Evolutionary conservation across 2,329 filamentous ascomycete genomes (phyloP), one percentile per base, ranked within the genome.

Genomic region (Ceratocystis cacaofunesta): DNA sequence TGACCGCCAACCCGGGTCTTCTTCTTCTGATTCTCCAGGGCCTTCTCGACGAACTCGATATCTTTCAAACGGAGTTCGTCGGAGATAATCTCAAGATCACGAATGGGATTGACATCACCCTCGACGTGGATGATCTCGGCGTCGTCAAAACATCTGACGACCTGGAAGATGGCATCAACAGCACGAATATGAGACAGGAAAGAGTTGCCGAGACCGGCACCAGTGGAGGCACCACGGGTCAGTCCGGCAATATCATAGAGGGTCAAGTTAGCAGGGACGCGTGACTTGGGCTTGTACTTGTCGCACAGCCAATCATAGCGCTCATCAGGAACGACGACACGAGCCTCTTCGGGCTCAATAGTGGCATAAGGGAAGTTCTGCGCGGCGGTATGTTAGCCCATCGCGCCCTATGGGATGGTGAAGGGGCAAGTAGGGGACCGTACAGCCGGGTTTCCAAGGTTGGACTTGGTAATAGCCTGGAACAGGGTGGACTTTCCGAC

Each of bases 41-140:
- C 89, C 83, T 99, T 99, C 79, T 96, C 92, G 68, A 89, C 86
- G 75, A 97, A 99, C 80, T 99, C 95, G 70, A 96, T 96, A 78
- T 99, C 94, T 81, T 99, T 99, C 76, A 96, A 86, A 69, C 92
- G 86, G 73, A 99, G 80, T 79, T 99, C 94, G 74, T 97, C 92
- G 75, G 87, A 90, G 78, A 99, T 97, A 76, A 99, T 99, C 73
- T 90, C 89, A 71, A 99, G 78, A 81, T 99, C 94, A 74, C 94
- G 87, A 68, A 89, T 84, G 43, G 94, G 95, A 78, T 99, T 89
- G 72, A 99, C 95, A 72, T 99, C 94, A 75, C 94, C 95, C 82
- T 99, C 95, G 70, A 99, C 92, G 83, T 99, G 94, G 72, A 96
- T 97, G 73, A 99, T 99, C 79, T 99, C 94, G 68, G 92, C 94